Evolutionary conservation across 2,329 filamentous ascomycete species (phyloP).

Genomic region (Hyphodiscus sp.): DNA sequence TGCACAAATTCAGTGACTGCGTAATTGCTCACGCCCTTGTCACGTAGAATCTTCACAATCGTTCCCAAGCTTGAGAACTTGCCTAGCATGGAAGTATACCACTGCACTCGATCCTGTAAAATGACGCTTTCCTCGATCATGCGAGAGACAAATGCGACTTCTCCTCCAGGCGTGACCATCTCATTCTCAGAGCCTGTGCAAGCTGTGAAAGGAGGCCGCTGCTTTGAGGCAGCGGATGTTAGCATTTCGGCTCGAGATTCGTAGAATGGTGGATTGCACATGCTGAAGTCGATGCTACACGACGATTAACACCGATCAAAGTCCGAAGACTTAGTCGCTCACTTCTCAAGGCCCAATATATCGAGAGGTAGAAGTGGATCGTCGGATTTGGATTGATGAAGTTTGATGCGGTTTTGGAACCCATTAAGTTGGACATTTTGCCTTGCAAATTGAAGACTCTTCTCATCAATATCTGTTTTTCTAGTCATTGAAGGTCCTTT

Average conservation of each 20-base stretch:
- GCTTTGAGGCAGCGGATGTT: constrained; percentile 58
- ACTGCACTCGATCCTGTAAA: constrained; percentile 58
- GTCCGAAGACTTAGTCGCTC: constrained; percentile 4
- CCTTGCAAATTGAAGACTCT: constrained; percentile 59
- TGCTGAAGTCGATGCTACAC: constrained; percentile 66
- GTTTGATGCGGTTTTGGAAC: constrained; percentile 55
- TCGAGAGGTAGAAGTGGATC: constrained; percentile 55
- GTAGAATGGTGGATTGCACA: constrained; percentile 97
- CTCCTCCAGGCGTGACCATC: constrained; percentile 79
- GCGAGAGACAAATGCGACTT: constrained; percentile 64
- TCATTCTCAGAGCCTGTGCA: constrained; percentile 74
- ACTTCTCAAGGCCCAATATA: constrained; percentile 39
- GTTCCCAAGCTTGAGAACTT: constrained; percentile 64
- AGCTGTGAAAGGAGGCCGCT: constrained; percentile 60
- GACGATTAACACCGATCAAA: constrained; percentile 8
- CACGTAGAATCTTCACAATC: constrained; percentile 53
- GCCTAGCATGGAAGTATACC: constrained; percentile 91
- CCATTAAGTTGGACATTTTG: constrained; percentile 62
- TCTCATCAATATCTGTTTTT: constrained; percentile 63
- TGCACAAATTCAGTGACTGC: constrained; percentile 77
- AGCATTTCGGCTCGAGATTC: constrained; percentile 63
- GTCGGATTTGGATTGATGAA: constrained; percentile 48
- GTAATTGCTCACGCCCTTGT: constrained; percentile 63
- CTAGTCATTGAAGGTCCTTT: constrained; percentile 27
- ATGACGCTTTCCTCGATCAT: constrained; percentile 64